Conservation (phyloP, 1,284 basidiomycete genomes). For the Ceratobasidium sp. region DNA sequence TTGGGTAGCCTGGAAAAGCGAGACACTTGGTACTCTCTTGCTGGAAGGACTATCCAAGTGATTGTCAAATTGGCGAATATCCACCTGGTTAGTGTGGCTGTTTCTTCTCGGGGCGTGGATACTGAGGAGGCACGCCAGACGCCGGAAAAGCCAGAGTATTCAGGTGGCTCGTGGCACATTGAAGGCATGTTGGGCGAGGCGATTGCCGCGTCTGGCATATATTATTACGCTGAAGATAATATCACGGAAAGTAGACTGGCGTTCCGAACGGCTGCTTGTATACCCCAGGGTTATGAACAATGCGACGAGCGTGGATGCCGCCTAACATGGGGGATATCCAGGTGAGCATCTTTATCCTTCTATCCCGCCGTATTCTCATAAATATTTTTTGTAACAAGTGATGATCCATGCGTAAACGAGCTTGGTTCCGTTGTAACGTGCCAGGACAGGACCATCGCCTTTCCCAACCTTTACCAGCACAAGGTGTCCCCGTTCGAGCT, state of each 20-base stretch:
- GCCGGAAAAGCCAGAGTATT: slow-evolving; percentile 57
- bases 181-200: no score
- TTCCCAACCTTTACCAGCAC: slow-evolving; percentile 63
- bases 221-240: slow-evolving; percentile 53
- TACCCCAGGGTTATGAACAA: slow-evolving; percentile 19
- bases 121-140: slow-evolving; percentile 52
- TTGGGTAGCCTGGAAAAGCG: slow-evolving; percentile 49
- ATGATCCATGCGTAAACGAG: slow-evolving; percentile 52
- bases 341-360: slow-evolving; percentile 2
- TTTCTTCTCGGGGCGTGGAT: background rate
- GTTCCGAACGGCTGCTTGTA: slow-evolving; percentile 62
- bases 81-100: slow-evolving; percentile 55
- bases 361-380: background rate
- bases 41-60: slow-evolving; percentile 58
- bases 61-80: slow-evolving; percentile 62
- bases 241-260: slow-evolving; percentile 51
- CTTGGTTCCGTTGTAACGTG: slow-evolving; percentile 56
- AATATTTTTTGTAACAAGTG: background rate
- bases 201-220: no score
- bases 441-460: slow-evolving; percentile 58
- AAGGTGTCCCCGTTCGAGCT: no score
- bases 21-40: slow-evolving; percentile 55
- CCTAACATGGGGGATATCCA: slow-evolving; percentile 27
- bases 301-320: slow-evolving; percentile 7
- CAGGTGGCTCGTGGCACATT: no score